phyloP scores from a whole-genome alignment of 345 rosid species.

The Clarkia xantiana region DNA sequence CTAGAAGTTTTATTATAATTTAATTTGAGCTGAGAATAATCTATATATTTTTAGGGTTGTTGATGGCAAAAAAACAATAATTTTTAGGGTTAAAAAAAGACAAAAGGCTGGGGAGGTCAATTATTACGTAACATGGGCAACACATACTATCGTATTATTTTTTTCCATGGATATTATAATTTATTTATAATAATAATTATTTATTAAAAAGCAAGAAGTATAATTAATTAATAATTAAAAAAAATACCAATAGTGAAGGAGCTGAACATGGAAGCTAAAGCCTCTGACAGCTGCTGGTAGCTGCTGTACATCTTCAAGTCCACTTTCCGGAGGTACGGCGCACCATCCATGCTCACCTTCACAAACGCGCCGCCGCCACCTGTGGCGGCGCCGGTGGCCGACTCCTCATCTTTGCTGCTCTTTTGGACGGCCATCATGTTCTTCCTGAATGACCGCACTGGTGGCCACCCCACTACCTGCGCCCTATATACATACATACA shows the following conservation, averaged over 20 bases:
- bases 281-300: slow-evolving; percentile 76
- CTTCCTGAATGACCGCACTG: slow-evolving; percentile 82
- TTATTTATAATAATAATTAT: no score
- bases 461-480: slow-evolving; percentile 97
- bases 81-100: no score
- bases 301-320: slow-evolving; percentile 85
- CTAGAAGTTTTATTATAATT: no score
- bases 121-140: no score
- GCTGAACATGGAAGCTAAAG: slow-evolving; percentile 86
- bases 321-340: slow-evolving; percentile 88
- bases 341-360: slow-evolving; percentile 97
- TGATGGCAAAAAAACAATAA: no score
- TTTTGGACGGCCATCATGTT: slow-evolving; percentile 59
- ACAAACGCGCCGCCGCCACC: slow-evolving; percentile 47
- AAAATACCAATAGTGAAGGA: slow-evolving; percentile 84
- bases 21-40: no score
- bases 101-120: no score
- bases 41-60: no score
- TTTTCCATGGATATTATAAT: no score
- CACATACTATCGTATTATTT: no score
- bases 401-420: slow-evolving; percentile 23
- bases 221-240: no score
- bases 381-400: slow-evolving; percentile 15
- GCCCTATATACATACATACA: slow-evolving; percentile 23
- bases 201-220: background rate